These are phyloP conservation scores for Curvularia hawaiiensis DNA, from an alignment of 2,329 filamentous ascomycete species.

Conservation along the genomic window DNA sequence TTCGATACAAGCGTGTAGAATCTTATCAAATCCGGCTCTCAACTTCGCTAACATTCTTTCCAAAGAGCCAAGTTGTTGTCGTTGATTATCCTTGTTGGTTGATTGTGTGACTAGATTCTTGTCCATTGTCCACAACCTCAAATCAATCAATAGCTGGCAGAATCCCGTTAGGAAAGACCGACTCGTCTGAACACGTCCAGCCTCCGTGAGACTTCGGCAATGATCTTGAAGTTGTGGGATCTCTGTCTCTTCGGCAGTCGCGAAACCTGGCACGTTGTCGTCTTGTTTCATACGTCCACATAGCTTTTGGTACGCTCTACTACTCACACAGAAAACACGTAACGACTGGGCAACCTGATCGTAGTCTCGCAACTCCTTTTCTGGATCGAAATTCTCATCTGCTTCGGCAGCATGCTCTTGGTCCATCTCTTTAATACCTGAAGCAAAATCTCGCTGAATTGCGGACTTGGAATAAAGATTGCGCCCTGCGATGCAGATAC, in stretches of 20 bases:
- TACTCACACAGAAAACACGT: slow-evolving; percentile 69
- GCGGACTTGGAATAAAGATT: slow-evolving; percentile 61
- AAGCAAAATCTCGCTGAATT: slow-evolving; percentile 64
- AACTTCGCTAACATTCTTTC: slow-evolving; percentile 48
- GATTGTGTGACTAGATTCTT: slow-evolving; percentile 50
- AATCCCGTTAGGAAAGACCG: slow-evolving; percentile 59
- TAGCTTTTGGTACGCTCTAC: slow-evolving; percentile 67
- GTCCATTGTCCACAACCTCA: slow-evolving; percentile 57
- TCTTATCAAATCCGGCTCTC: slow-evolving; percentile 49
- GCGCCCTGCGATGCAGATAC: slow-evolving; percentile 58
- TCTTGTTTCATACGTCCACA: slow-evolving; percentile 61
- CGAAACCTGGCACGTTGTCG: slow-evolving; percentile 58
- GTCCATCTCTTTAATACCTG: slow-evolving; percentile 65
- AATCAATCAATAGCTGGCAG: slow-evolving; percentile 58
- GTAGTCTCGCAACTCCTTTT: slow-evolving; percentile 63
- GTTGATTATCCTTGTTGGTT: slow-evolving; percentile 48
- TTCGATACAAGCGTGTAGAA: slow-evolving; percentile 47
- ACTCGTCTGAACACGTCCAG: slow-evolving; percentile 52
- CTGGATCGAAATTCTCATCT: slow-evolving; percentile 62
- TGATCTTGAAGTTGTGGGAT: slow-evolving; percentile 62
- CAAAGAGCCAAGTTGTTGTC: slow-evolving; percentile 43
- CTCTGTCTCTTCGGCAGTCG: slow-evolving; percentile 59
- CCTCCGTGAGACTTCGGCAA: slow-evolving; percentile 62
- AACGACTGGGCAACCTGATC: slow-evolving; percentile 60
- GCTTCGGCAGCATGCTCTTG: slow-evolving; percentile 60